A percentile compares a stretch with the other conserved stretches of the same genome.
Conservation (phyloP, 345 rosid genomes). For the Eucalyptus albens region DNA sequence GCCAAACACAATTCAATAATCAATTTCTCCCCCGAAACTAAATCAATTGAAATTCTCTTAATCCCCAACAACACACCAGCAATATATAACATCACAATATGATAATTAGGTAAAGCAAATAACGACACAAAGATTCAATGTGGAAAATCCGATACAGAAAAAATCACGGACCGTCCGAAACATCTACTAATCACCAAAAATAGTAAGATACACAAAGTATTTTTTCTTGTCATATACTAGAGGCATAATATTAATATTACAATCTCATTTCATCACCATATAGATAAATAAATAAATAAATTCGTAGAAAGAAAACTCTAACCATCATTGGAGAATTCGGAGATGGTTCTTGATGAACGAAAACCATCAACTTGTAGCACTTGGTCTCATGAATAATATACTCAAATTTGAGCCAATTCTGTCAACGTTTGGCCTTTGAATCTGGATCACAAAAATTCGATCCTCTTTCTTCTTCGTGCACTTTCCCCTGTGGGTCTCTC, state of each 20-base stretch:
- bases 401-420: fast-evolving
- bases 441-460: fast-evolving
- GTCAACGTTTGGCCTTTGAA: fast-evolving
- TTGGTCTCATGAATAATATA: fast-evolving
- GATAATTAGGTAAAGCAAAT: fast-evolving
- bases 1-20: fast-evolving
- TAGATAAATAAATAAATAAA: fast-evolving
- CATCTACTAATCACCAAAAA: fast-evolving
- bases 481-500: too few relatives aligned
- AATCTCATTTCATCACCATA: fast-evolving
- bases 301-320: fast-evolving
- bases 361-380: fast-evolving
- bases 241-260: too few relatives aligned
- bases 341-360: fast-evolving
- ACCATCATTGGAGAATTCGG: fast-evolving
- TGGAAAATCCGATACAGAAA: fast-evolving
- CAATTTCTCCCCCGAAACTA: too few relatives aligned
- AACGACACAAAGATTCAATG: fast-evolving
- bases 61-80: too few relatives aligned
- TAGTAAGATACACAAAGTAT: fast-evolving
- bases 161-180: fast-evolving
- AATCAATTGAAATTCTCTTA: too few relatives aligned
- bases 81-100: too few relatives aligned
- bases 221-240: fast-evolving
- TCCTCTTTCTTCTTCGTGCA: too few relatives aligned